Base-by-base conservation (phyloP, 2,329 filamentous ascomycete species). In the Aureobasidium melanogenum region DNA sequence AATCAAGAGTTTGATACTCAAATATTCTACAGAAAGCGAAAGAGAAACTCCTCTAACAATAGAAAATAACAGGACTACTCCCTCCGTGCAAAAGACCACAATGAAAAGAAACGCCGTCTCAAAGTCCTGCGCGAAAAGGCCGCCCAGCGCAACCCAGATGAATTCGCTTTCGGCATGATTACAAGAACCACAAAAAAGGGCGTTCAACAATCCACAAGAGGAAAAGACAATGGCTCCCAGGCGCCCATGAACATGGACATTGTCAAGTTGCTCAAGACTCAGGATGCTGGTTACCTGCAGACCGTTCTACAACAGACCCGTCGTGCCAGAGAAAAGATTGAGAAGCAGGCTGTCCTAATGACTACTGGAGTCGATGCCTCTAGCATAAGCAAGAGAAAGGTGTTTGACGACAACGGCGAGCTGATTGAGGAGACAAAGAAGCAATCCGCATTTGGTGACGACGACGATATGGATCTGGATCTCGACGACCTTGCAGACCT, bases 111-210 rank as follows among this genome's bases (percentile, higher is more conserved):
- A 69, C 75, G 77, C 61, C 83, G 84, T 64, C 74, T 87, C 60
- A 79, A 81, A 69, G 76, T 82, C 19, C 75, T 87, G 19, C 78
- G 80, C 63, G 76, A 83, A 66, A 87, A 86, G 69, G 84, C 81
- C 7, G 74, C 75, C 51, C 82, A 84, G 62, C 78, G 82, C 39
- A 86, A 87, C 66, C 83, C 84, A 17, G 84, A 87, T 78, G 84
- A 87, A 68, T 87, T 87, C 69, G 79, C 81, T 47, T 87, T 85
- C 72, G 82, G 79, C 5, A 87, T 87, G 84, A 79, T 86, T 74
- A 81, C 76, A 62, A 74, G 74, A 28, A 72, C 72, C 51, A 79
- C 77, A 24, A 74, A 82, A 66, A 76, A 74, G 48, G 75, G 75
- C 34, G 77, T 75, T 67, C 76, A 70, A 69, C 68, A 73, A 62